Conservation (phyloP, 2,329 filamentous ascomycete species). For the Tolypocladium nubicola region DNA sequence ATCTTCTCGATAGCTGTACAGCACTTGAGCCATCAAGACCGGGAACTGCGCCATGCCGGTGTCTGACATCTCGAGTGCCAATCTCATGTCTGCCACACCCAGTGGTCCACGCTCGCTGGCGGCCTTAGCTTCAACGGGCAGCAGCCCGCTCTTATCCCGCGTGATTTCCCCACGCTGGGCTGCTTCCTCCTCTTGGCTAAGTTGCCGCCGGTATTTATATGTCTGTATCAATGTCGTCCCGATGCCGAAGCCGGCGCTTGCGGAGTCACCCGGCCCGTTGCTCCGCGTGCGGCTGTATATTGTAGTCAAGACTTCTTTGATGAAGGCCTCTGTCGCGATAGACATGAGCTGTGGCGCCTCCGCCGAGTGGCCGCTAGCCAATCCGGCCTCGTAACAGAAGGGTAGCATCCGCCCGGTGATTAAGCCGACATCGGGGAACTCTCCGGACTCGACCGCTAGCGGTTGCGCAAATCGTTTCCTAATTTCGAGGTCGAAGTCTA, state of each 20-base stretch:
- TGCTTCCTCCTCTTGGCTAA: conserved; percentile 65
- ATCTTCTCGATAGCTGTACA: conserved; percentile 63
- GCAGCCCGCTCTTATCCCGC: conserved; percentile 63
- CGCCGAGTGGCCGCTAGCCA: conserved; percentile 44
- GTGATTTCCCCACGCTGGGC: conserved; percentile 62
- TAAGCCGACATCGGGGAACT: conserved; percentile 55
- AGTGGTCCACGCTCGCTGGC: conserved; percentile 61
- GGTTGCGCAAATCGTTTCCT: conserved; percentile 55
- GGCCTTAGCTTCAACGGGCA: conserved; percentile 73
- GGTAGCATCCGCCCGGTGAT: conserved; percentile 57
- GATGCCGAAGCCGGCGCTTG: conserved; percentile 51
- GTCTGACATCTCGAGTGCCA: conserved; percentile 68
- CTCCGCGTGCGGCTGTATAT: conserved; percentile 54
- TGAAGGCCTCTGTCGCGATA: conserved; percentile 54
- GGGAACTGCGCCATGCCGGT: conserved; percentile 69
- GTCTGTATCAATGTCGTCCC: conserved; percentile 68
- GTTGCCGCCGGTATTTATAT: conserved; percentile 62
- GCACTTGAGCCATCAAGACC: conserved; percentile 58
- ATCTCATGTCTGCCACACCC: conserved; percentile 65
- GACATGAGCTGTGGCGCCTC: conserved; percentile 56
- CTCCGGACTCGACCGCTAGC: conserved; percentile 55
- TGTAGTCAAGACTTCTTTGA: conserved; percentile 54
- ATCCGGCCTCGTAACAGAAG: conserved; percentile 56
- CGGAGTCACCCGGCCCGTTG: conserved; percentile 53
- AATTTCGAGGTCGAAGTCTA: conserved; percentile 58